Evolutionary conservation across 2,329 filamentous ascomycete genomes (phyloP).

Genomic region (Chaetomium sp.): DNA sequence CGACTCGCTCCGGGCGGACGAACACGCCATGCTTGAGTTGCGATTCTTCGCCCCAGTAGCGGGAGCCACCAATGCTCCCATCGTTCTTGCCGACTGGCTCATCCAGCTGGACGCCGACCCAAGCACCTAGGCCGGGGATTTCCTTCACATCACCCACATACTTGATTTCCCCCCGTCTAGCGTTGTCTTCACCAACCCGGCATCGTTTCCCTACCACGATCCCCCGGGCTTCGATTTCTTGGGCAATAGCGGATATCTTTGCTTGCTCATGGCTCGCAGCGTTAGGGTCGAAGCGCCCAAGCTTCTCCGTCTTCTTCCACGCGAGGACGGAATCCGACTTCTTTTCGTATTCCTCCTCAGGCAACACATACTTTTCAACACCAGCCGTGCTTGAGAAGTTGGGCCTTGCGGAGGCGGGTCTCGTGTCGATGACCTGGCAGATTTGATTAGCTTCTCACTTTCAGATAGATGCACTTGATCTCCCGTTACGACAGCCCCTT

Average conservation of each 20-base stretch:
- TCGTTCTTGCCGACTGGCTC: slow-evolving; percentile 85
- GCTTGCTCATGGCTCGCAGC: slow-evolving; percentile 74
- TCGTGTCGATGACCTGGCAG: slow-evolving; percentile 72
- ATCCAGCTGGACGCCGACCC: slow-evolving; percentile 75
- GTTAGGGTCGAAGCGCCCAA: slow-evolving; percentile 93
- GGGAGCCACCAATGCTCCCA: slow-evolving; percentile 61
- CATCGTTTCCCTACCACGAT: slow-evolving; percentile 66
- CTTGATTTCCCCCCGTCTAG: slow-evolving; percentile 67
- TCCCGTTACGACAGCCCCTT: not conserved
- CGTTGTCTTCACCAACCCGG: slow-evolving; percentile 67
- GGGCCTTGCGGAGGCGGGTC: slow-evolving; percentile 71
- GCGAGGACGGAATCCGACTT: slow-evolving; percentile 86
- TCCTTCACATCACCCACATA: slow-evolving; percentile 75
- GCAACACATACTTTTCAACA: slow-evolving; percentile 89
- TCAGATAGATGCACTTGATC: not conserved
- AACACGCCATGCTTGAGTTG: slow-evolving; percentile 74
- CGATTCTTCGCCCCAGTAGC: slow-evolving; percentile 70
- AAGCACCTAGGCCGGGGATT: slow-evolving; percentile 67
- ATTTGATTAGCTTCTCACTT: not conserved
- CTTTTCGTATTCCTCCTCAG: slow-evolving; percentile 80
- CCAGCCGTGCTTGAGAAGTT: slow-evolving; percentile 81
- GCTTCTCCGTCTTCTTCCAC: slow-evolving; percentile 92
- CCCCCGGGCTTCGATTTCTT: slow-evolving; percentile 70
- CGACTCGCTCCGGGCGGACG: slow-evolving; percentile 75
- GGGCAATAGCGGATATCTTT: slow-evolving; percentile 67